Evolutionary conservation across 2,329 filamentous ascomycete genomes (phyloP).

Genomic region (Pestalotiopsis sp.): DNA sequence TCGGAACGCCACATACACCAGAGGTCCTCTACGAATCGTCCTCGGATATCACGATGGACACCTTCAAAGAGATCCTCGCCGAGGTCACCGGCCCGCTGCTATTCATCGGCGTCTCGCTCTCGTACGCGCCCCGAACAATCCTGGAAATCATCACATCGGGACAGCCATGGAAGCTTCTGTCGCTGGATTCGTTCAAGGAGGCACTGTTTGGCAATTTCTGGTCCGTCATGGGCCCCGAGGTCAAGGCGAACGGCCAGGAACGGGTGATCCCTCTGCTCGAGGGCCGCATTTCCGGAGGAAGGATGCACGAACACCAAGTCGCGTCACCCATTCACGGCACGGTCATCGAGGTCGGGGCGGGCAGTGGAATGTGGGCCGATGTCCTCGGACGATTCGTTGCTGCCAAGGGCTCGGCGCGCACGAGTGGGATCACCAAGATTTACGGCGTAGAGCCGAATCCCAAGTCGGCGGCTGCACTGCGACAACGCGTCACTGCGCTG

Average conservation of each 20-base stretch:
- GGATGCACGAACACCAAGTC: background rate
- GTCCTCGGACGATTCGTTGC: background rate
- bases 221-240: background rate
- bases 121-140: background rate
- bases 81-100: background rate
- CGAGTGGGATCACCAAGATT: background rate
- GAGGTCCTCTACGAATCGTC: too few relatives aligned
- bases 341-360: background rate
- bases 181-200: background rate
- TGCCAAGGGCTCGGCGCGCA: background rate
- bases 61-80: background rate
- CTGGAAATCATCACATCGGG: background rate
- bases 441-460: background rate
- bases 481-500: background rate
- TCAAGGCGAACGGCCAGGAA: background rate
- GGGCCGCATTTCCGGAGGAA: background rate
- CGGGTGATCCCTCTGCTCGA: background rate
- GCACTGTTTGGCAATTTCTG: background rate
- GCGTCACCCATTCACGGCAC: background rate
- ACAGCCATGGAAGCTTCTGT: background rate
- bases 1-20: too few relatives aligned
- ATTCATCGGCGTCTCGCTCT: background rate
- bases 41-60: background rate
- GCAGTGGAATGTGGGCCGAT: background rate
- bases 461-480: background rate